Evolutionary conservation across 148 eudicot genomes (phyloP).

Genomic region (Camellia lanceoleosa): DNA sequence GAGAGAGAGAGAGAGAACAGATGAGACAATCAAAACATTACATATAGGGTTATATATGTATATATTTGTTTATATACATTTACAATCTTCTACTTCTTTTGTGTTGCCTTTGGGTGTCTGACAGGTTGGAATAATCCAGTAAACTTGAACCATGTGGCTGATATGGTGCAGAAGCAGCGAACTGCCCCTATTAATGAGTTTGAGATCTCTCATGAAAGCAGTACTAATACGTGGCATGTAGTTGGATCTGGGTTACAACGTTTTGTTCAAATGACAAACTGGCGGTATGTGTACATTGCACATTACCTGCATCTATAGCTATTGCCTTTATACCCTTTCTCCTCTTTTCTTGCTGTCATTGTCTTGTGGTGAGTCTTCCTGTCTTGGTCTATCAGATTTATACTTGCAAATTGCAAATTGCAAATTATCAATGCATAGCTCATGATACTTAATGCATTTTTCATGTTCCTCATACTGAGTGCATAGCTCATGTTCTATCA

Average conservation of each 20-base stretch:
- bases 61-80: not conserved
- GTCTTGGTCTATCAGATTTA: not conserved
- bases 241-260: constrained; percentile 77
- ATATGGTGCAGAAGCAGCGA: constrained; percentile 62
- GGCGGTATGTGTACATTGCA: constrained; percentile 54
- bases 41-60: not conserved
- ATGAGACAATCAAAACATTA: not conserved
- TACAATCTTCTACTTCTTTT: not conserved
- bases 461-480: not conserved
- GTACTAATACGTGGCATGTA: constrained; percentile 72
- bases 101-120: constrained; percentile 1
- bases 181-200: constrained; percentile 71
- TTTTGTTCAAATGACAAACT: constrained; percentile 98
- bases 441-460: not conserved
- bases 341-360: not conserved
- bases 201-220: constrained; percentile 65
- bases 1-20: not conserved
- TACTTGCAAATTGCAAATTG: not conserved
- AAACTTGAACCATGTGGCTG: constrained; percentile 82
- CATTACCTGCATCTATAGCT: not conserved
- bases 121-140: constrained; percentile 44
- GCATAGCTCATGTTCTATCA: no score
- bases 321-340: not conserved
- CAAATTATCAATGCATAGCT: not conserved
- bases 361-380: not conserved